Base-by-base conservation (phyloP, 495 filamentous ascomycete genomes). In the Opeltia flavorubescens region DNA sequence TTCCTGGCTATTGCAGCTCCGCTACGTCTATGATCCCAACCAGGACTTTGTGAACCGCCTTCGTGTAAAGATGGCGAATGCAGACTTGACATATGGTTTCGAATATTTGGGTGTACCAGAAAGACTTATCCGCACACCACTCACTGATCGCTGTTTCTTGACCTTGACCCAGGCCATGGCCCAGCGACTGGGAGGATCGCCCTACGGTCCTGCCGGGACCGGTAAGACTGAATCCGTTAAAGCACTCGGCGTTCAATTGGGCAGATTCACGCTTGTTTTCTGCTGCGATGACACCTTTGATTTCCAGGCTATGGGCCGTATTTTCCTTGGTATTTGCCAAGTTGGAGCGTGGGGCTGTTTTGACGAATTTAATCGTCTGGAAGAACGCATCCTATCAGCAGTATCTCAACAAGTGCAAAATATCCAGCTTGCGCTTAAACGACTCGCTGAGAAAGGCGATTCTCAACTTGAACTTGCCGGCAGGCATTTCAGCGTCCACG, bases 271-370 rank as follows among this genome's bases (percentile, higher is more conserved):
- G 12, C 75, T 99, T 18, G 91, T 99, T 15, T 96, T 99, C 67
- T 95, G 89, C 62, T 99, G 91, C 64, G 91, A 99, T 57, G 91
- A 96, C 62, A 96, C 89, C 0, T 99, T 99, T 57, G 91, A 99
- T 65, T 96, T 95, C 70, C 91, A 99, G 59, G 91, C 91, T 28
- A 99, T 99, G 91, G 91, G 91, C 4, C 84, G 91, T 50, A 99
- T 99, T 57, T 96, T 99, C 72, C 77, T 99, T 26, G 91, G 91
- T 72, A 95, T 99, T 50, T 99, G 93, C 60, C 93, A 96, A 62
- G 91, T 99, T 49, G 91, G 91, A 58, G 91, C 91, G 12, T 99
- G 91, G 91, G 91, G 91, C 60, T 99, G 91, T 65, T 99, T 99
- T 61, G 91, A 99, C 59, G 91, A 99, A 65, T 99, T 99, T 71